Base-by-base conservation (phyloP, 805 yeast genomes). In the Candida boleticola region DNA sequence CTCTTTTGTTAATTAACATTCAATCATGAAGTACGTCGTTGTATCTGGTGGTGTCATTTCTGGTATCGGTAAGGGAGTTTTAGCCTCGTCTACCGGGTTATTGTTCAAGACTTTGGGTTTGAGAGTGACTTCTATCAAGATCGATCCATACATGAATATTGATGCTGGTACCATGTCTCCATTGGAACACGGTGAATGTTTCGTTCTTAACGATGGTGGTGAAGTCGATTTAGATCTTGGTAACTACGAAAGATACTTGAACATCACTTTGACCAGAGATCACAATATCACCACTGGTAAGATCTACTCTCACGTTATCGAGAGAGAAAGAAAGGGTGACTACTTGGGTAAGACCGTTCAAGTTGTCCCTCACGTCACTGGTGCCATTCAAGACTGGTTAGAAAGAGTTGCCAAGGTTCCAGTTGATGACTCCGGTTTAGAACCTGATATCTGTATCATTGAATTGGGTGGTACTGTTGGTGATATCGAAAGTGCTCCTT, bases 161-260 rank as follows among this genome's bases (percentile, higher is more conserved):
- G 99, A 93, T 72, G 99, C 99, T 30, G 99, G 99, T 57, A 93
- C 99, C 35, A 93, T 93, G 99, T 88, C 97, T 32, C 99, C 99
- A 18, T 74, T 93, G 61, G 99, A 93, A 68, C 99, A 93, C 63
- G 99, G 99, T 55, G 99, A 93, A 68, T 96, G 96, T 63, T 93
- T 93, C 63, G 98, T 93, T 40, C 76, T 93, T 60, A 87, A 92
- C 64, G 99, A 93, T 63, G 99, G 99, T 65, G 99, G 99, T 56
- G 99, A 93, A 71, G 96, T 92, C 36, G 99, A 93, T 71, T 79
- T 93, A 61, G 99, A 93, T 71, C 75, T 93, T 53, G 99, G 99
- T 63, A 93, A 93, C 71, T 93, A 93, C 67, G 99, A 93, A 74
- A 83, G 99, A 61, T 93, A 93, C 71, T 76, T 93, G 53, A 90